Conservation (phyloP, 805 yeast species). For the Debaryomyces tyrocola region DNA sequence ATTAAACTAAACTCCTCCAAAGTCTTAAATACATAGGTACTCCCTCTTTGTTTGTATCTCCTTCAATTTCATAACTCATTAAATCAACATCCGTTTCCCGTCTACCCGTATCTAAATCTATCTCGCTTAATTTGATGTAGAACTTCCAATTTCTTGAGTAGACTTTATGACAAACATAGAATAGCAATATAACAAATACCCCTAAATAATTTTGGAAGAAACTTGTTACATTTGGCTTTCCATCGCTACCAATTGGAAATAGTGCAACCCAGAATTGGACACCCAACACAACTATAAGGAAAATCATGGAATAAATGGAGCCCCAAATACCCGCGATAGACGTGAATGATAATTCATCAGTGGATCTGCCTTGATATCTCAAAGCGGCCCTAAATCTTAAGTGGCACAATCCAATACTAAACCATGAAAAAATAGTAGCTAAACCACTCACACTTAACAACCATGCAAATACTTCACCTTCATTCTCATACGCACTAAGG, state of each 20-base stretch:
- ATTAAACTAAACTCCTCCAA: constrained; percentile 14
- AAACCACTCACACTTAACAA: constrained; percentile 41
- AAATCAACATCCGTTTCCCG: constrained; percentile 35
- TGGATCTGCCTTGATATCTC: constrained; percentile 28
- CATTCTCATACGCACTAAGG: constrained; percentile 30
- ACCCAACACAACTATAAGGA: constrained; percentile 33
- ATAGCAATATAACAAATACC: constrained; percentile 28
- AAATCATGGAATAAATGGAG: constrained; percentile 32
- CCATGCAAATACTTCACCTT: constrained; percentile 40
- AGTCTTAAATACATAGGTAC: constrained; percentile 10
- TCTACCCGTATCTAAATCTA: constrained; percentile 47
- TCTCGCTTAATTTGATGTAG: constrained; percentile 31
- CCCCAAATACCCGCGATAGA: constrained; percentile 39
- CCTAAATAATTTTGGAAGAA: constrained; percentile 42
- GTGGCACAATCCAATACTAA: constrained; percentile 40
- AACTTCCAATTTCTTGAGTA: constrained; percentile 28
- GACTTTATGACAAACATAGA: constrained; percentile 42
- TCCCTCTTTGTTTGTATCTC: constrained; percentile 25
- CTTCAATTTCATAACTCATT: constrained; percentile 43
- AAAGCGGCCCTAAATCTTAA: constrained; percentile 42
- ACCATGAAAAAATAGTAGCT: constrained; percentile 43
- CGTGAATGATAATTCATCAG: constrained; percentile 34
- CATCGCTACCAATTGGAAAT: constrained; percentile 33
- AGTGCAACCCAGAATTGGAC: constrained; percentile 40
- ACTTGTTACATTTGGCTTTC: constrained; percentile 26